Evolutionary conservation across 345 rosid species (phyloP).

Genomic region (Excoecaria agallocha): DNA sequence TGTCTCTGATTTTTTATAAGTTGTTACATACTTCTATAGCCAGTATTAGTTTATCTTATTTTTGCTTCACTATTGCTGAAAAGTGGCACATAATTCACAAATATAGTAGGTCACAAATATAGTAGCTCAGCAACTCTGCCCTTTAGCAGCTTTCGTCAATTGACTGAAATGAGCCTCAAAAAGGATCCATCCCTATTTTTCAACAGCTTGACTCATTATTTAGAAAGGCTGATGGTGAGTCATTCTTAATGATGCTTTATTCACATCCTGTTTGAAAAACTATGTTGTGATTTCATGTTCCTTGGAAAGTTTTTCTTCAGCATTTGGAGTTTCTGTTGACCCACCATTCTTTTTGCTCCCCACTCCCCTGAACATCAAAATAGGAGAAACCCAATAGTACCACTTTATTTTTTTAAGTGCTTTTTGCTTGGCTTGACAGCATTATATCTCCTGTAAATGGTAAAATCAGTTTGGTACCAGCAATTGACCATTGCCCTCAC

Average conservation of each 20-base stretch:
- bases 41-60: too few relatives aligned
- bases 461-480: neutral
- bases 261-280: neutral
- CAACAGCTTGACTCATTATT: slow-evolving; percentile 55
- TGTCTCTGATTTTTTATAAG: too few relatives aligned
- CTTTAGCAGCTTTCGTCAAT: too few relatives aligned
- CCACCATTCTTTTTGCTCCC: neutral
- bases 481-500: neutral
- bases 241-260: slow-evolving; percentile 7
- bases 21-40: too few relatives aligned
- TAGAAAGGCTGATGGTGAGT: slow-evolving; percentile 74
- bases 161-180: too few relatives aligned
- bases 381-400: too few relatives aligned
- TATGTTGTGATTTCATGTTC: neutral
- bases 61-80: too few relatives aligned
- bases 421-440: neutral
- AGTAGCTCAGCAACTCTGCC: too few relatives aligned
- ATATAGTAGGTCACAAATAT: too few relatives aligned
- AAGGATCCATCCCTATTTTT: too few relatives aligned
- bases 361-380: neutral
- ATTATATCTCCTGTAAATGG: neutral
- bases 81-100: too few relatives aligned
- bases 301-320: neutral
- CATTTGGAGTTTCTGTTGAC: too few relatives aligned
- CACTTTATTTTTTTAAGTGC: neutral